Evolutionary conservation across 106 monocot species (phyloP).

Genomic region (Apostasia shenzhenica): DNA sequence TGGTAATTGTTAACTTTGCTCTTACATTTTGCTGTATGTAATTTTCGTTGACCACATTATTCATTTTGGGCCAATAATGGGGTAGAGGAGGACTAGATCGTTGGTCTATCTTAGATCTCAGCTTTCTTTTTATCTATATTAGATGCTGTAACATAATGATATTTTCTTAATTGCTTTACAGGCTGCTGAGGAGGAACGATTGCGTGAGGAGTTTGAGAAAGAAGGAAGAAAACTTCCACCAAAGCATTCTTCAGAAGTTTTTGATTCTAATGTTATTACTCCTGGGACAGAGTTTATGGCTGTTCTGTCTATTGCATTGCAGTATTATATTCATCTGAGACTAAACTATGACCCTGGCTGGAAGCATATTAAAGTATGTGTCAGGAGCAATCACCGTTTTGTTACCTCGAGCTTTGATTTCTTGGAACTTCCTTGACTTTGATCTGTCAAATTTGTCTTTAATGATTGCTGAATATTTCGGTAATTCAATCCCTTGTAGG

Average conservation of each 20-base stretch:
- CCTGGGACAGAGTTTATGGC: constrained; percentile 99
- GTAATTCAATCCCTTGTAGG: constrained; percentile 51
- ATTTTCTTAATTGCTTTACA: constrained; percentile 16
- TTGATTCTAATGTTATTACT: constrained; percentile 96
- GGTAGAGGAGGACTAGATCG: too few relatives aligned
- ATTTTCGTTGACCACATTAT: too few relatives aligned
- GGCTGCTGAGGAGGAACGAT: constrained; percentile 83
- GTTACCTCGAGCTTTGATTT: neutral
- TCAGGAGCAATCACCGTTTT: neutral
- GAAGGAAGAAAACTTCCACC: constrained; percentile 98
- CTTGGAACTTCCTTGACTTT: neutral
- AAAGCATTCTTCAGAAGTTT: constrained; percentile 75
- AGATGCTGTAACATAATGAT: too few relatives aligned
- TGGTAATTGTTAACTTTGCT: too few relatives aligned
- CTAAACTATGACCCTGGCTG: constrained; percentile 91
- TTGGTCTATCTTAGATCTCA: too few relatives aligned
- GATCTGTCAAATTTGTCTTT: neutral
- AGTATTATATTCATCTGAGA: constrained; percentile 83
- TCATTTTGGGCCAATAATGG: too few relatives aligned
- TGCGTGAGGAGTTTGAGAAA: constrained; percentile 86
- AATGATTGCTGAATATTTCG: constrained; percentile 10
- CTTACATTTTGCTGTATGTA: too few relatives aligned
- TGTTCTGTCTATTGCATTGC: constrained; percentile 72
- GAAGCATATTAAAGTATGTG: constrained; percentile 81
- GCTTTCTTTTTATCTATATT: too few relatives aligned